These are phyloP conservation scores for Globisporangium paroecandrum DNA, from an alignment of 352 stramenopile genomes.

Conservation along the genomic window DNA sequence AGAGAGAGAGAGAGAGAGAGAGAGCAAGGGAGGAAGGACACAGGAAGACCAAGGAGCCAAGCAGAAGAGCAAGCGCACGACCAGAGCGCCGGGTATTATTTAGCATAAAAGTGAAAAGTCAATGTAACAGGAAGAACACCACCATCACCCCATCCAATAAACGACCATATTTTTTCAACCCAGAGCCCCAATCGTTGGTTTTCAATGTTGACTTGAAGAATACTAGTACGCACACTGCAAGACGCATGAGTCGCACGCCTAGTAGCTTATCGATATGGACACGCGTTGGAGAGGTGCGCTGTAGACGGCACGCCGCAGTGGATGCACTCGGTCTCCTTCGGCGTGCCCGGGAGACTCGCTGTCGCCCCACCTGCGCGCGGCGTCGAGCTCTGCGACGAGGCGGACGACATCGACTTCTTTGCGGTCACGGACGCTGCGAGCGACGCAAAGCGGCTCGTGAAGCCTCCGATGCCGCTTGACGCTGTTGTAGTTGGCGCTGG, in stretches of 20 bases:
- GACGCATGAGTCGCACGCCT: neutral
- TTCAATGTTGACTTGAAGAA: neutral
- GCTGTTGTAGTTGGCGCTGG: slow-evolving; percentile 23
- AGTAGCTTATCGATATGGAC: slow-evolving; percentile 42
- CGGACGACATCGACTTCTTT: slow-evolving; percentile 32
- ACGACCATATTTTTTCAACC: slow-evolving; percentile 4
- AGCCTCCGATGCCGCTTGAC: slow-evolving; percentile 22
- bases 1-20: too few relatives aligned
- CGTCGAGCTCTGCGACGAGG: slow-evolving; percentile 23
- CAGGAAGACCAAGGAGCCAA: neutral
- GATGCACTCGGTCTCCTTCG: slow-evolving; percentile 36
- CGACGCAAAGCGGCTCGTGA: slow-evolving; percentile 61
- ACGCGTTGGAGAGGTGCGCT: slow-evolving; percentile 43
- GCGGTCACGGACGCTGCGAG: slow-evolving; percentile 50
- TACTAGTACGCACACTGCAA: neutral
- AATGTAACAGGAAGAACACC: slow-evolving; percentile 20
- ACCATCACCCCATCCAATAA: slow-evolving; percentile 8
- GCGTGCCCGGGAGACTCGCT: slow-evolving; percentile 22
- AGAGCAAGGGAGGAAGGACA: neutral
- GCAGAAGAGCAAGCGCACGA: slow-evolving; percentile 1
- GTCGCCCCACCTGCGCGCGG: slow-evolving; percentile 24
- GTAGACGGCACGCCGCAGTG: slow-evolving; percentile 46
- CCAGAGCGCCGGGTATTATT: slow-evolving; percentile 20
- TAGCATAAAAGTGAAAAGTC: slow-evolving; percentile 25
- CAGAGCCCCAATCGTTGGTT: neutral